These are phyloP conservation scores for Nakazawaea anatomiae DNA, from an alignment of 805 yeast genomes.

Conservation along the genomic window DNA sequence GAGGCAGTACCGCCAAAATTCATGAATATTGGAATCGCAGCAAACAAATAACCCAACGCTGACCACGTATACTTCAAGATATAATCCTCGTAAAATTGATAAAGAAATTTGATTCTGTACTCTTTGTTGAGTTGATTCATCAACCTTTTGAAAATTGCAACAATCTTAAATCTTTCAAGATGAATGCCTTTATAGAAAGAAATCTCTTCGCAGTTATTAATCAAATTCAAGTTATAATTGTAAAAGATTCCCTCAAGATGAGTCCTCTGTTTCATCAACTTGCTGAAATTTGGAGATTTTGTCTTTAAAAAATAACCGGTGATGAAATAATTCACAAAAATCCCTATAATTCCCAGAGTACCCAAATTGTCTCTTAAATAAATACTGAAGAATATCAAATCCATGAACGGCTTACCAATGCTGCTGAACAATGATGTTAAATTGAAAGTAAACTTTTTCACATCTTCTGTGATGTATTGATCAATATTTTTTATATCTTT, in stretches of 20 bases:
- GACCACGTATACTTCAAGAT: slow-evolving; percentile 91
- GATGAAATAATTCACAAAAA: slow-evolving; percentile 70
- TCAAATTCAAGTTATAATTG: slow-evolving; percentile 78
- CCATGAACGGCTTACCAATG: slow-evolving; percentile 89
- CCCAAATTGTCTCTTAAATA: slow-evolving; percentile 85
- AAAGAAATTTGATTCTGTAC: slow-evolving; percentile 55
- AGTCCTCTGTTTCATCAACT: slow-evolving; percentile 64
- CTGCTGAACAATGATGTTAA: slow-evolving; percentile 79
- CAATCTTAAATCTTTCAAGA: slow-evolving; percentile 66
- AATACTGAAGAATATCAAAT: slow-evolving; percentile 74
- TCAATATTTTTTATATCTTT: slow-evolving; percentile 67
- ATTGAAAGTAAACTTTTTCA: slow-evolving; percentile 73
- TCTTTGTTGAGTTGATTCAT: slow-evolving; percentile 26
- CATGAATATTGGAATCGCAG: slow-evolving; percentile 81
- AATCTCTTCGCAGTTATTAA: slow-evolving; percentile 87
- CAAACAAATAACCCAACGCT: slow-evolving; percentile 87
- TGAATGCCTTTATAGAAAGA: slow-evolving; percentile 88
- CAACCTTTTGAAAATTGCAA: slow-evolving; percentile 50
- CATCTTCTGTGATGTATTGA: slow-evolving; percentile 81
- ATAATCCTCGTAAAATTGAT: slow-evolving; percentile 77
- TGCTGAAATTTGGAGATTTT: slow-evolving; percentile 82
- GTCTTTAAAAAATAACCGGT: slow-evolving; percentile 72
- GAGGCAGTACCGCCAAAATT: slow-evolving; percentile 13
- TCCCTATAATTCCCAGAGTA: slow-evolving; percentile 76
- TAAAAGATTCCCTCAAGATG: slow-evolving; percentile 85